Evolutionary conservation across 306 rosid species (phyloP).

Genomic region (Cicer cuneatum): DNA sequence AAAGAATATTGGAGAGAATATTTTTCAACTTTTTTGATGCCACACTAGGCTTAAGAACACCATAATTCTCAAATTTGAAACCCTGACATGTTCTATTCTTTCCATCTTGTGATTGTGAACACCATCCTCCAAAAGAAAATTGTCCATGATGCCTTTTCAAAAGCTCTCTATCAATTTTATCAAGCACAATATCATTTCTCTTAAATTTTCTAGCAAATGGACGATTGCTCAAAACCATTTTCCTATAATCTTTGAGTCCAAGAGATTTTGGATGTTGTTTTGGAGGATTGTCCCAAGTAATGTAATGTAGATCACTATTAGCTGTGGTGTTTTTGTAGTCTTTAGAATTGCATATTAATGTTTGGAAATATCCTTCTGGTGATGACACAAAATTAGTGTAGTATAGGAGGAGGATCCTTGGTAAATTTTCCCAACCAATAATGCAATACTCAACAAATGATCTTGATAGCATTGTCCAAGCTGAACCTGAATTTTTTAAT

Average conservation of each 20-base stretch:
- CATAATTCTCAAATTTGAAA: conserved; percentile 56
- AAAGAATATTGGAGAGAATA: conserved; percentile 53
- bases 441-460: conserved; percentile 83
- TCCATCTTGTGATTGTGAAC: conserved; percentile 56
- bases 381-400: conserved; percentile 95
- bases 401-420: conserved; percentile 87
- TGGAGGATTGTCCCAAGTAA: conserved; percentile 94
- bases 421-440: conserved; percentile 88
- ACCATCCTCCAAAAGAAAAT: conserved; percentile 81
- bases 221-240: conserved; percentile 67
- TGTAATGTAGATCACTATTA: conserved; percentile 87
- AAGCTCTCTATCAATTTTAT: conserved; percentile 73
- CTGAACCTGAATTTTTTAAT: conserved; percentile 67
- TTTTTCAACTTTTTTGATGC: conserved; percentile 69
- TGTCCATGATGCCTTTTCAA: conserved; percentile 56
- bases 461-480: conserved; percentile 91
- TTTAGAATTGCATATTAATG: conserved; percentile 76
- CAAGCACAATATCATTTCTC: conserved; percentile 65
- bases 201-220: conserved; percentile 92
- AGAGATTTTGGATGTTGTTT: conserved; percentile 89
- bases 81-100: conserved; percentile 48
- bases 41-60: conserved; percentile 64
- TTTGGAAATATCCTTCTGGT: conserved; percentile 93
- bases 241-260: conserved; percentile 61
- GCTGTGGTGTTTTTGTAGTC: conserved; percentile 72